Base-by-base conservation (phyloP, 257 asterid species). In the Anisodus tanguticus region DNA sequence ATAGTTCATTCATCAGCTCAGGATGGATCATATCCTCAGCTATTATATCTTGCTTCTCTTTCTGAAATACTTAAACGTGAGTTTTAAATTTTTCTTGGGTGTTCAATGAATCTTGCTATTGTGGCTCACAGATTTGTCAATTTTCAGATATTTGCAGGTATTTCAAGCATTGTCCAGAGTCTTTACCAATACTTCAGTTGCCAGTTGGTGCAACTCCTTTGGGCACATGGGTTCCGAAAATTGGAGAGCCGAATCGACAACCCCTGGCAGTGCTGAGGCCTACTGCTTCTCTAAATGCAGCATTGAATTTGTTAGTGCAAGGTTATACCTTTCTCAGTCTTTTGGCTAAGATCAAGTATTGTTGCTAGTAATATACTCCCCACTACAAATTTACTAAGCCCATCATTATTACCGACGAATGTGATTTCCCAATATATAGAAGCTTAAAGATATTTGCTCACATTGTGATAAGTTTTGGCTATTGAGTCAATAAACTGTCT, bases 221-320 rank as follows among this genome's bases (percentile, higher is more conserved):
- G 81, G 99, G 98, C 67, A 92, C 99, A 31, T 96, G 99, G 99
- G 95, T 91, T 87, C 99, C 98, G 1, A 89, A 86, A 89, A 91
- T 91, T 87, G 98, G 98, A 83, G 95, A 92, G 87, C 87, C 92
- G 67, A 86, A 90, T 88, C 88, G 90, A 60, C 93, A 85, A 82
- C 98, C 99, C 19, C 87, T 96, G 91, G 99, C 97, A 26, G 87
- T 91, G 90, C 85, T 96, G 95, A 91, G 94, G 85, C 97, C 97
- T 2, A 96, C 87, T 83, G 90, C 97, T 87, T 94, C 98, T 77
- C 94, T 96, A 70, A 91, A 89, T 89, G 91, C 94, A 31, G 98
- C 98, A 78, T 86, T 96, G 81, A 90, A 85, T 90, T 91, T 96
- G 66, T 88, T 96, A 86, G 89, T 94, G 86, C 98, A 96, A 91